Conservation (phyloP, 176 grass and related monocot species). For the Leersia perrieri region DNA sequence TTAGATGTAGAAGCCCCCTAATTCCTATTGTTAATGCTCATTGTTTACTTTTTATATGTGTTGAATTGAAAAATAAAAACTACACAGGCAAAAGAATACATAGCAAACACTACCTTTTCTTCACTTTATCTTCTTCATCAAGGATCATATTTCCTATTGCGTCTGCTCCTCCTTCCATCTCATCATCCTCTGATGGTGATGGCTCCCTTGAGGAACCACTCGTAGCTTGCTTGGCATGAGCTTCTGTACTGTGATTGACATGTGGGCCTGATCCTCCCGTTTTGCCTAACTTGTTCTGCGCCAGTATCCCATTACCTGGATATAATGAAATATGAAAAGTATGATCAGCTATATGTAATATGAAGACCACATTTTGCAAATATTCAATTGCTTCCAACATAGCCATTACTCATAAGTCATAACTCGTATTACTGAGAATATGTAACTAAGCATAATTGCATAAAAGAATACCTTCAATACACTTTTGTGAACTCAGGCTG, state of each 20-base stretch:
- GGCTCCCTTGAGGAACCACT: conserved; percentile 56
- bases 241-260: conserved; percentile 30
- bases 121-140: conserved; percentile 44
- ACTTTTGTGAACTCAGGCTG: neutral
- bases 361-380: neutral
- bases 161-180: conserved; percentile 57
- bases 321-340: neutral
- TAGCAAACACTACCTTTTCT: conserved; percentile 53
- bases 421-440: neutral
- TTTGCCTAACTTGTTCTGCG: conserved; percentile 29
- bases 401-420: neutral
- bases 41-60: neutral
- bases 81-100: neutral
- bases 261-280: conserved; percentile 24
- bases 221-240: conserved; percentile 35
- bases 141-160: conserved; percentile 46
- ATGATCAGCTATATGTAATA: neutral
- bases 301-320: neutral
- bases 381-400: neutral
- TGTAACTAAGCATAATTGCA: neutral
- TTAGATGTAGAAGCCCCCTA: neutral
- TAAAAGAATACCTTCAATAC: conserved; percentile 27
- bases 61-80: neutral
- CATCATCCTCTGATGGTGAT: conserved; percentile 63
- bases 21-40: neutral